Base-by-base conservation (phyloP, 129 eudicot genomes). In the Deinandra increscens region DNA sequence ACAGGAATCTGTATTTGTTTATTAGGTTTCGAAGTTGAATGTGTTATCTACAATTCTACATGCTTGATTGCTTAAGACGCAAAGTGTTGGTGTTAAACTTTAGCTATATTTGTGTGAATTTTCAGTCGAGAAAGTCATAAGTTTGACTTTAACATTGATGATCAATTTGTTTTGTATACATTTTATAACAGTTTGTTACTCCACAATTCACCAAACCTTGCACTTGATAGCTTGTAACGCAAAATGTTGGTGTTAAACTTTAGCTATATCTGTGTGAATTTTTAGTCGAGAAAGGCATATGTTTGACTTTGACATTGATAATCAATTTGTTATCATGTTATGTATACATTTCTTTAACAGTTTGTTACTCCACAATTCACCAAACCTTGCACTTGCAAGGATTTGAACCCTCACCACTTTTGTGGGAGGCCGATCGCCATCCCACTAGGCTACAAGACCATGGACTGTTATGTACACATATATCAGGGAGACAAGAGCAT, bases 301-400 rank as follows among this genome's bases (percentile, higher is more conserved):
- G 44, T 73, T 73, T 73, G 33, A 73, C 31, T 73, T 72, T 73
- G 64, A 73, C 38, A 72, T 45, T 2, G 41, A 72, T 44, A 39
- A 43, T 4, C 12, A 12, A 33, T 50, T 37, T n/a, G n/a, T n/a
- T n/a, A n/a, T n/a, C n/a, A n/a, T 53, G 61, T 3, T 68, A 33
- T 68, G 38, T 36, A 33, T n/a, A 29, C 8, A 13, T n/a, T n/a
- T n/a, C n/a, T n/a, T n/a, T n/a, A n/a, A n/a, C n/a, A n/a, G n/a
- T n/a, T n/a, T n/a, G n/a, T n/a, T n/a, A n/a, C n/a, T n/a, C n/a
- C n/a, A n/a, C n/a, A n/a, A n/a, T n/a, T n/a, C n/a, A n/a, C n/a
- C n/a, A n/a, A n/a, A n/a, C n/a, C n/a, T n/a, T n/a, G n/a, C n/a
- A n/a, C 60, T 54, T 51, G 26, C n/a, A n/a, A n/a, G n/a, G n/a